Conservation (phyloP, 2,329 filamentous ascomycete species). For the Sarocladiaceae sp. region DNA sequence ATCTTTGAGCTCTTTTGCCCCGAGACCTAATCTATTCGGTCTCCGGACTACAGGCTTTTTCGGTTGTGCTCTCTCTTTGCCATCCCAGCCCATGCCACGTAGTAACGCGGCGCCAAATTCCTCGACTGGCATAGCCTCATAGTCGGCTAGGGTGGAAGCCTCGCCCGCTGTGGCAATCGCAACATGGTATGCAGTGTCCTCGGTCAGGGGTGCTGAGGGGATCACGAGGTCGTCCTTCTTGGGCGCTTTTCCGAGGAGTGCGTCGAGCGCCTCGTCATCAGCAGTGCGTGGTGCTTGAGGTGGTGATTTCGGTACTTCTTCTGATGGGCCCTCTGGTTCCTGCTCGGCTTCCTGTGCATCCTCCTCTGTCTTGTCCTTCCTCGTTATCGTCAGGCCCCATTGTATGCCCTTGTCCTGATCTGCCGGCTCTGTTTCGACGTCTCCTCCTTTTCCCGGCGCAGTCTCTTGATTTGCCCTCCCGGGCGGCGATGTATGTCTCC, state of each 20-base stretch:
- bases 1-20: conserved; percentile 74
- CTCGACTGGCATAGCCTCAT: conserved; percentile 85
- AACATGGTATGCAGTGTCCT: conserved; percentile 55
- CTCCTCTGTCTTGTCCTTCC: conserved; percentile 42
- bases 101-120: conserved; percentile 90
- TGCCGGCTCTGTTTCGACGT: conserved; percentile 29
- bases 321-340: conserved; percentile 7
- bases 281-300: conserved; percentile 16
- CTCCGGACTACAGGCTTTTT: conserved; percentile 58
- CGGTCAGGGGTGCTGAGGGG: conserved; percentile 49
- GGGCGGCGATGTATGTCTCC: conserved; percentile 50
- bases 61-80: conserved; percentile 52
- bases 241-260: conserved; percentile 55
- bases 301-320: conserved; percentile 8
- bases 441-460: conserved; percentile 8
- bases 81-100: conserved; percentile 94
- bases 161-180: conserved; percentile 72
- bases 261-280: conserved; percentile 58
- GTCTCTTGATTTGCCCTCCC: conserved; percentile 47
- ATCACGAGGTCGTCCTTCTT: conserved; percentile 44
- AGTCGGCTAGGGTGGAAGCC: conserved; percentile 73
- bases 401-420: conserved; percentile 51
- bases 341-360: conserved; percentile 11
- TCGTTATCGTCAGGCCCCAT: conserved; percentile 47
- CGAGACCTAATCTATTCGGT: conserved; percentile 80